Percentiles rank a stretch among this genome's conserved stretches.
Conservation (phyloP, 805 yeast species). For the Candida sithepensis region DNA sequence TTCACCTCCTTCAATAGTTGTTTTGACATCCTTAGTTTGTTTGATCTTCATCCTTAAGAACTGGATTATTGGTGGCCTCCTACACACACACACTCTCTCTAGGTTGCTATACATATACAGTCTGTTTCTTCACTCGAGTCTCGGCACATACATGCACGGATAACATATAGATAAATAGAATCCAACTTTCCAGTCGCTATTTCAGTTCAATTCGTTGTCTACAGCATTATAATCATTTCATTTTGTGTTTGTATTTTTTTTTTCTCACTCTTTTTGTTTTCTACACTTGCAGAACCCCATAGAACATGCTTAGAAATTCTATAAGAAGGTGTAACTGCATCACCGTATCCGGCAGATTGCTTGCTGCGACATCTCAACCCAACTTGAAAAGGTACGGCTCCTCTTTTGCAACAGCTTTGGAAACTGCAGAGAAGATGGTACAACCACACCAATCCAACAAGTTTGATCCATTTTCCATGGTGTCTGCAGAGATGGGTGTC, state of each 20-base stretch:
- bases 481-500: constrained; percentile 87
- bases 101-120: too few species aligned
- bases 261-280: neutral
- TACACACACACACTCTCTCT: too few species aligned
- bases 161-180: too few species aligned
- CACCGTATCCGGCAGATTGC: neutral
- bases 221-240: too few species aligned
- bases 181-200: neutral
- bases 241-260: neutral
- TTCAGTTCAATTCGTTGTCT: neutral
- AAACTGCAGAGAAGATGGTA: constrained; percentile 70
- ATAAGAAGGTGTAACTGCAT: neutral
- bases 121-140: too few species aligned
- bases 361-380: neutral
- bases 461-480: constrained; percentile 85
- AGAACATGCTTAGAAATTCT: constrained; percentile 2
- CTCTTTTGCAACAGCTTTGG: constrained; percentile 52
- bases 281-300: too few species aligned
- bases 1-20: too few species aligned
- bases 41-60: too few species aligned
- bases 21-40: too few species aligned
- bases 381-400: constrained; percentile 15
- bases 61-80: too few species aligned
- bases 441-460: constrained; percentile 53
- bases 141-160: too few species aligned